Conservation (phyloP, 1,284 basidiomycete genomes). For the Phellinidium pouzarii region DNA sequence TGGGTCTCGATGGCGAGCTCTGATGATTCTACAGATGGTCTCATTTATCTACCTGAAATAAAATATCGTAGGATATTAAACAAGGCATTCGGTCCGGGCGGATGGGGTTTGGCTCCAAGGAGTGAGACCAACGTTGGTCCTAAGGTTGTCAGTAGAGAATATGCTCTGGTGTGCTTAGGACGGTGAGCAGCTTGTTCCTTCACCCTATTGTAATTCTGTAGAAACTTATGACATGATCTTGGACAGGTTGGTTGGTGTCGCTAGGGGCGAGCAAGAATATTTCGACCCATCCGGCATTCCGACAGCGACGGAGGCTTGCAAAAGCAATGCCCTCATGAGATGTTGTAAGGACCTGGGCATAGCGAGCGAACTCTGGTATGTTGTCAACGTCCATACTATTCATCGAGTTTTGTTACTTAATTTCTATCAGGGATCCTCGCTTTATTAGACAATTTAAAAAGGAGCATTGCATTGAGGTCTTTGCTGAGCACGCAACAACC, state of each 20-base stretch:
- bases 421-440: constrained; percentile 73
- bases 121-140: constrained; percentile 89
- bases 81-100: constrained; percentile 92
- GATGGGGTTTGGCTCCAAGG: constrained; percentile 93
- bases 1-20: background rate
- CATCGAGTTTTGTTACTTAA: background rate
- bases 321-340: constrained; percentile 95
- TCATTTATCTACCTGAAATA: constrained; percentile 95
- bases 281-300: constrained; percentile 89
- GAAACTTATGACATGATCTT: no score
- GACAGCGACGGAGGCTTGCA: constrained; percentile 92
- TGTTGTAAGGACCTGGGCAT: constrained; percentile 97
- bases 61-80: constrained; percentile 96
- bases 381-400: background rate
- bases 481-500: constrained; percentile 71
- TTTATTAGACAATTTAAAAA: constrained; percentile 93
- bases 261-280: constrained; percentile 95
- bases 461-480: constrained; percentile 81
- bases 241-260: constrained; percentile 78
- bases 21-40: constrained; percentile 57
- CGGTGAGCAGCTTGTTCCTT: no score
- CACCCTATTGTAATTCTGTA: no score
- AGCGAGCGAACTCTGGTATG: constrained; percentile 92
- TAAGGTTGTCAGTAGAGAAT: constrained; percentile 88
- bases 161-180: constrained; percentile 91